phyloP scores from a whole-genome alignment of 2,329 filamentous ascomycete genomes.

The Paraconiothyrium sp. region DNA sequence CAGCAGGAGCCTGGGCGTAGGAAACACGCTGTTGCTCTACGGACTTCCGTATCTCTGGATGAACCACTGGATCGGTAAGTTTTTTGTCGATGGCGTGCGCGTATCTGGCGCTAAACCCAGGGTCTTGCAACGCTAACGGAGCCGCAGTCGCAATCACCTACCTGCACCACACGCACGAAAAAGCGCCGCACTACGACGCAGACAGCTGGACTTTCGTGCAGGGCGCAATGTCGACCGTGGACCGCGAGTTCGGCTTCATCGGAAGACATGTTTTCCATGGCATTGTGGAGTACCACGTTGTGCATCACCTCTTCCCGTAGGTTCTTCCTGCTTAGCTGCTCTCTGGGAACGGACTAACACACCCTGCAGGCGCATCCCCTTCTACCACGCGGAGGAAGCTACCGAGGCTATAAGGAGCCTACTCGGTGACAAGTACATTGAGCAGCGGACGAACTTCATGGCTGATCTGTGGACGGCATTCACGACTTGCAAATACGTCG shows the following conservation, averaged over 20 bases:
- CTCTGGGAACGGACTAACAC: slow-evolving; percentile 16
- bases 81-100: too few relatives aligned
- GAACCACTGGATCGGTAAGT: slow-evolving; percentile 69
- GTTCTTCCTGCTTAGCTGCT: neutral
- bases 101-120: neutral
- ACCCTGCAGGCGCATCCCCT: slow-evolving; percentile 34
- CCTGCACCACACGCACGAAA: slow-evolving; percentile 74
- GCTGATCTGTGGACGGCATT: slow-evolving; percentile 34
- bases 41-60: slow-evolving; percentile 74
- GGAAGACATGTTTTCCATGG: slow-evolving; percentile 73
- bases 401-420: slow-evolving; percentile 35
- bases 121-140: too few relatives aligned
- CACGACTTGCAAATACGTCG: slow-evolving; percentile 35
- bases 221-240: slow-evolving; percentile 70
- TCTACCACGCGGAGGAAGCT: slow-evolving; percentile 40
- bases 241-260: slow-evolving; percentile 72
- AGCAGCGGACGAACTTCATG: slow-evolving; percentile 31
- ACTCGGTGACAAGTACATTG: slow-evolving; percentile 36
- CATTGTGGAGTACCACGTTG: slow-evolving; percentile 71
- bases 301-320: slow-evolving; percentile 69
- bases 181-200: slow-evolving; percentile 67
- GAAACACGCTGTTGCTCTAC: slow-evolving; percentile 68
- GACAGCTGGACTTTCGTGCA: slow-evolving; percentile 70
- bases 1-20: slow-evolving; percentile 63
- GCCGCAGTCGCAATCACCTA: slow-evolving; percentile 73